Evolutionary conservation across 2,329 filamentous ascomycete species (phyloP), one percentile per base, ranked within the genome.

Genomic region (Ceratocystiopsis brevicomis): DNA sequence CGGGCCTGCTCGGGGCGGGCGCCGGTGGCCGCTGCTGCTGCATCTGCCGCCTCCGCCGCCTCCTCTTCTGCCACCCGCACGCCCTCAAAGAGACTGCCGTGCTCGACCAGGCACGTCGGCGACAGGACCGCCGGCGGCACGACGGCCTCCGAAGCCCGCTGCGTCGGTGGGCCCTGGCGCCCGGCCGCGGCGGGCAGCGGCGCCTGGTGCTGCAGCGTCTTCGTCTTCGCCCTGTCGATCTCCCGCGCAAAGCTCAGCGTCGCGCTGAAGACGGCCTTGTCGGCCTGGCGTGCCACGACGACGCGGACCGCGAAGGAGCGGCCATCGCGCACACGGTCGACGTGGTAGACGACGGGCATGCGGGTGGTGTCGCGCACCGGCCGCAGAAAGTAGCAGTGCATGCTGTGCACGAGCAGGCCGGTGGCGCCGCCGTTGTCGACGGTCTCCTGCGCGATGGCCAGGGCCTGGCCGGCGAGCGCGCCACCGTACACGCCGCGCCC

Each of bases 381-480:
- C 10, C 15, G 35, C n/a, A 48, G 14, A 30, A 48, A 48, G 13
- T 32, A 30, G 34, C 44, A 37, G 37, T 48, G 47, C 40, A 48
- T 36, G 45, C 47, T 47, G 37, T 47, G 47, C 3, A 34, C 44
- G n/a, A 46, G 8, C 15, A 48, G 43, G 8, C 35, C 40, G 0
- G 32, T 5, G 2, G 40, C 6, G 19, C 4, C 19, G 19, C 19
- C 19, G 19, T 6, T 21, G 25, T 30, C 36, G 8, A 42, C 39
- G 1, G 40, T 44, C 5, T 36, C 16, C 25, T 47, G 42, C 5
- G 42, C 40, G 5, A 37, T 36, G 1, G 25, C 30, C 9, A 48
- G 36, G 12, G 47, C 14, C 18, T 46, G 47, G 19, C 34, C 47
- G 21, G 46, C 21, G 3, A 46, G 32, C 16, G 44, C 38, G 17